These are phyloP conservation scores for Starmerella gropengiesseri DNA, from an alignment of 805 yeast genomes.

Conservation along the genomic window DNA sequence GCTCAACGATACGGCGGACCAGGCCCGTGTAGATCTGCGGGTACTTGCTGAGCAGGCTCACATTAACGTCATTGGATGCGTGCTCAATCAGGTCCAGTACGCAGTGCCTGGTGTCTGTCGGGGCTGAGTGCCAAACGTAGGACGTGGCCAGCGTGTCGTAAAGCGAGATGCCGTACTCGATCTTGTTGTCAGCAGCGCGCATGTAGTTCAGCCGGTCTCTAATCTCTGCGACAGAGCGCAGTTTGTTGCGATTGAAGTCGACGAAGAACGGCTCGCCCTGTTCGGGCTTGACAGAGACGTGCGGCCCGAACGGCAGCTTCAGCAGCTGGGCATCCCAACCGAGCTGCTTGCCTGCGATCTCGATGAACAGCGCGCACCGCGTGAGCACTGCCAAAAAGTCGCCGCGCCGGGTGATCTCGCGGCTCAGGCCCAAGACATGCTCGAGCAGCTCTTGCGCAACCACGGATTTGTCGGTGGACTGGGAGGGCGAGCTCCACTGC, in stretches of 20 bases:
- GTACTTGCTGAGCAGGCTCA: slow-evolving; percentile 8
- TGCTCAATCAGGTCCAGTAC: slow-evolving; percentile 21
- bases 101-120: slow-evolving; percentile 17
- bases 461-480: not conserved
- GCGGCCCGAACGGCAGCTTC: slow-evolving; percentile 16
- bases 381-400: slow-evolving; percentile 18
- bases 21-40: slow-evolving; percentile 16
- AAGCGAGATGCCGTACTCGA: slow-evolving; percentile 21
- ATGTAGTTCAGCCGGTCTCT: slow-evolving; percentile 16
- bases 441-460: slow-evolving; percentile 4
- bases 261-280: slow-evolving; percentile 17
- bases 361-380: slow-evolving; percentile 17
- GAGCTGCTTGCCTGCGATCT: slow-evolving; percentile 10
- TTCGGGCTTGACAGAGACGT: slow-evolving; percentile 15
- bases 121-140: slow-evolving; percentile 22
- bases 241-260: slow-evolving; percentile 19
- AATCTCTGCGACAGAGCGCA: slow-evolving; percentile 21
- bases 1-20: slow-evolving; percentile 18
- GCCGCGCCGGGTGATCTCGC: slow-evolving; percentile 6
- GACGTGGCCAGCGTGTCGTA: slow-evolving; percentile 19
- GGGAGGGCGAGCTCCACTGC: not conserved
- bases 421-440: slow-evolving; percentile 8
- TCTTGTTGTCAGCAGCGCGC: slow-evolving; percentile 3
- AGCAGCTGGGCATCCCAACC: slow-evolving; percentile 17
- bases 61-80: slow-evolving; percentile 18